Conservation (phyloP, 2,329 filamentous ascomycete species). For the Diplodia seriata region DNA sequence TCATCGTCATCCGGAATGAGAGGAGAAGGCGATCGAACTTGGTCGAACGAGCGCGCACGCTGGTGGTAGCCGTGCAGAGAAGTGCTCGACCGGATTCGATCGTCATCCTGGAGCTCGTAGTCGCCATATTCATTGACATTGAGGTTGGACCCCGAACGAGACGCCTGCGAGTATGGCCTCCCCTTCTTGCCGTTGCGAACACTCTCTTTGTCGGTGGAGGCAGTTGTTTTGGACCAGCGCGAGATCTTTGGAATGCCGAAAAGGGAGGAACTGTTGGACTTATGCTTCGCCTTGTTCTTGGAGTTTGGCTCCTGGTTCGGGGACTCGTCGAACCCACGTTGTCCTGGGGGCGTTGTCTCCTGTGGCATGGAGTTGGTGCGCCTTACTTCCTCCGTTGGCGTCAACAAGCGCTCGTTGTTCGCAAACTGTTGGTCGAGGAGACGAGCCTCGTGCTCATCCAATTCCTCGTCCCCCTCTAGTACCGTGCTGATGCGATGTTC, state of each 20-base stretch:
- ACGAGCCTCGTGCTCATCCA: slow-evolving; percentile 62
- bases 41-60: slow-evolving; percentile 34
- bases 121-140: slow-evolving; percentile 68
- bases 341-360: slow-evolving; percentile 62
- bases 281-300: slow-evolving; percentile 88
- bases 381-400: slow-evolving; percentile 63
- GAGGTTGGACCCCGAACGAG: slow-evolving; percentile 79
- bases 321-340: slow-evolving; percentile 45
- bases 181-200: slow-evolving; percentile 68
- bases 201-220: slow-evolving; percentile 82
- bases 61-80: slow-evolving; percentile 39
- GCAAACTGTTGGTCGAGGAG: slow-evolving; percentile 63
- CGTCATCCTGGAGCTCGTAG: slow-evolving; percentile 66
- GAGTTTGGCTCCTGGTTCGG: slow-evolving; percentile 77
- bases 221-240: slow-evolving; percentile 95
- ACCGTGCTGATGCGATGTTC: slow-evolving; percentile 91
- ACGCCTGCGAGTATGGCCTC: slow-evolving; percentile 69
- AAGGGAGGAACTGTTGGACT: slow-evolving; percentile 80
- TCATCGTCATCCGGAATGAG: slow-evolving; percentile 56
- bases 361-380: slow-evolving; percentile 46
- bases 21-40: slow-evolving; percentile 55
- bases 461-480: slow-evolving; percentile 80
- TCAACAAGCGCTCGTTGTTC: slow-evolving; percentile 66
- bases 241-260: slow-evolving; percentile 85
- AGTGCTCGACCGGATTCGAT: slow-evolving; percentile 55